Evolutionary conservation across 2,329 filamentous ascomycete genomes (phyloP).

Genomic region (Beauveria medogensis): DNA sequence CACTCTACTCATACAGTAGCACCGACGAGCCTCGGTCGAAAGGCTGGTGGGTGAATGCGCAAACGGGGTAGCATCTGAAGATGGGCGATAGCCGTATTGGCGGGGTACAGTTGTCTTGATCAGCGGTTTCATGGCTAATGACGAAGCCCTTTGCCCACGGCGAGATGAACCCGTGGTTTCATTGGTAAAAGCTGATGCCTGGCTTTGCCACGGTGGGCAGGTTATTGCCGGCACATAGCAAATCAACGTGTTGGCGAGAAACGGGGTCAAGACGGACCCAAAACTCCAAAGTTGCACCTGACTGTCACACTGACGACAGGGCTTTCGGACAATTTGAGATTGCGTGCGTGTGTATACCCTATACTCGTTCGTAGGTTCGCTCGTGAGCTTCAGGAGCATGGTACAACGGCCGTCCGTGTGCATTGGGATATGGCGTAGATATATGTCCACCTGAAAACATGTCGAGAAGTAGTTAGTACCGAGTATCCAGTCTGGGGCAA

Average conservation of each 20-base stretch:
- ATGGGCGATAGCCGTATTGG: background rate
- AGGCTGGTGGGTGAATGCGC: background rate
- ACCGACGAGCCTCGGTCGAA: conserved; percentile 7
- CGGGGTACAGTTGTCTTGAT: background rate
- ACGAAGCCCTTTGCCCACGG: background rate
- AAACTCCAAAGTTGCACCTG: background rate
- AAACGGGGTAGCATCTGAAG: background rate
- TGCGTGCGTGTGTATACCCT: background rate
- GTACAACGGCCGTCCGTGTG: no score
- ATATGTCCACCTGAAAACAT: no score
- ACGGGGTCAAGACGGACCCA: background rate
- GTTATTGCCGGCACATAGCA: background rate
- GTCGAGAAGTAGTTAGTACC: no score
- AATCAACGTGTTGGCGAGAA: background rate
- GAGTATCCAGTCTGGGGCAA: no score
- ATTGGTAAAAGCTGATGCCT: no score
- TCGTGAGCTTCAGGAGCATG: background rate
- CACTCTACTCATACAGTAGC: background rate
- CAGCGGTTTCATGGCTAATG: background rate
- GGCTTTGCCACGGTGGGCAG: background rate
- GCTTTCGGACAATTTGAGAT: background rate
- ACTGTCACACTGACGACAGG: background rate
- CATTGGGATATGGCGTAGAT: no score
- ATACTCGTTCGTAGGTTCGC: background rate
- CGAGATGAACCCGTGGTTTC: background rate